Base-by-base conservation (phyloP, 305 asterid species). In the Fraxinus floribunda region DNA sequence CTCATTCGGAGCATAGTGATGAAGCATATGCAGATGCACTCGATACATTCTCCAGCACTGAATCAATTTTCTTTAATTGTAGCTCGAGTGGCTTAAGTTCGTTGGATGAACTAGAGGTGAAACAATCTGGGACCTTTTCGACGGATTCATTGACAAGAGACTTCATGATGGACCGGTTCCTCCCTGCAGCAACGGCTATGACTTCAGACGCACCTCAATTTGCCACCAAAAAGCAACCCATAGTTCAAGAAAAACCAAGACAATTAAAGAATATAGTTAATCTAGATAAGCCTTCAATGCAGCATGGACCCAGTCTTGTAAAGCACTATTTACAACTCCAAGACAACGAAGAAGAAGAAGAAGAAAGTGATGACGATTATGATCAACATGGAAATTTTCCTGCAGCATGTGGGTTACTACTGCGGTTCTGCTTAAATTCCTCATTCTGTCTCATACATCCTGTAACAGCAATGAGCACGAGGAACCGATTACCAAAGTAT, bases 121-220 rank as follows among this genome's bases (percentile, higher is more conserved):
- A 89, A 44, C 86, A 83, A 1, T 75, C 84, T n/a, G 83, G 86
- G 38, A 81, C 78, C 57, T 86, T 79, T 57, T 77, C 79, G 10
- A 86, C 60, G 0, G 95, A 91, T 82, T 82, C 80, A 36, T 88
- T 85, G 81, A 78, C 91, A 78, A 88, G 91, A 46, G 95, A 91
- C 73, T 49, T 49, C 60, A 49, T 49, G 20, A 49, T 49, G 60
- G 94, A 89, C 80, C 91, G 98, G 83, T 96, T 96, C 84, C 89
- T 94, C 41, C 98, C 98, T 4, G 99, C 97, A 11, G 99, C 99
- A 7, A 93, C 90, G 87, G 97, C 98, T 7, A 92, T 96, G 97
- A 90, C 90, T 62, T 80, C 92, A 0, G 97, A 93, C 77, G 84
- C 86, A 16, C 93, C 92, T 80, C 93, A 88, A 34, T 81, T 83